Evolutionary conservation across 108 stramenopile species (phyloP), one percentile per base, ranked within the genome.

Genomic region (Cylindrotheca closterium): DNA sequence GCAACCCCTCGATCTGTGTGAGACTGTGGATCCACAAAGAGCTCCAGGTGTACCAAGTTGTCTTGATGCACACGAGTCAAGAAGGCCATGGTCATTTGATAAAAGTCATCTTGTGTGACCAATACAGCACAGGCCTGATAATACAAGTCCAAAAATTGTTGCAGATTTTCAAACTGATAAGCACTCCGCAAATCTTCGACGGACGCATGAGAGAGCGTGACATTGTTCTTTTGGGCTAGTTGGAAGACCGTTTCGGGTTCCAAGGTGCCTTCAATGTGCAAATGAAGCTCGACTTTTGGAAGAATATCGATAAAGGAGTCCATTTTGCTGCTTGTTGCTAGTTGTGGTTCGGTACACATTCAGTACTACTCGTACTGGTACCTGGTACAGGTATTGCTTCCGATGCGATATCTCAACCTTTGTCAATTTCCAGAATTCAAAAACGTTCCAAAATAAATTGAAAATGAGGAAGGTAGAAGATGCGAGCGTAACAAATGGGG

Each of bases 1-100:
- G 67, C 25, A 17, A 79, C 70, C 15, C 72, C 72, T 32, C 78
- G 56, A 15, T 46, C 33, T 3, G 53, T 74, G 30, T 79, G 78
- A 25, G 68, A 32, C 48, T 79, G 78, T 3, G 78, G 78, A 56
- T 79, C 78, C n/a, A 79, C 73, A 73, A 79, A 79, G 30, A 79
- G 48, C 29, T 79, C 78, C 1, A 57, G 73, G 51, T 79, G 73
- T 23, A 31, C 60, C 19, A 79, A 34, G 55, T 74, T 70, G 19
- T 79, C 73, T 33, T 58, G 15, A 28, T 64, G 54, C 4, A 63
- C 68, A 12, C 65, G 57, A 15, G 27, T 31, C 33, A 79, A 34
- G 57, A 74, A 79, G 18, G 68, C 72, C 68, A 64, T 55, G 26
- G 78, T 62, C 52, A 74, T 48, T 28, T 79, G 73, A 49, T 70